Percentiles rank a stretch among this genome's conserved stretches.
These are phyloP conservation scores for Omphalotus olearius DNA, from an alignment of 1,284 basidiomycete species.

Conservation along the genomic window DNA sequence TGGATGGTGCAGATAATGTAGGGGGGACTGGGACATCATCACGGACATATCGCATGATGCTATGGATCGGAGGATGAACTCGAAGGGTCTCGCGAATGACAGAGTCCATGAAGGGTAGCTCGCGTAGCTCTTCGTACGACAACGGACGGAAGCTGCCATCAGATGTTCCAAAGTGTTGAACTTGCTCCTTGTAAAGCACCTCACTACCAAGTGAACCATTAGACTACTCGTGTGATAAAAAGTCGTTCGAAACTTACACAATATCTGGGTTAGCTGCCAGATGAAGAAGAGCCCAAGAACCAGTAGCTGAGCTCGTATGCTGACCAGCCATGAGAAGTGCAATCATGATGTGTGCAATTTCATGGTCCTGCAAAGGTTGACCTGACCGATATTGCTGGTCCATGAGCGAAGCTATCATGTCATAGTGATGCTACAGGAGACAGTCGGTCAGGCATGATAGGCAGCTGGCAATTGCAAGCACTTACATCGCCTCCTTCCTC, in stretches of 20 bases:
- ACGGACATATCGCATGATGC: constrained; percentile 87
- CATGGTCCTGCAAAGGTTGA: constrained; percentile 74
- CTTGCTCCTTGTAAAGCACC: constrained; percentile 86
- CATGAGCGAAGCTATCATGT: constrained; percentile 92
- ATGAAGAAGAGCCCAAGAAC: constrained; percentile 91
- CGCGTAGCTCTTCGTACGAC: constrained; percentile 84
- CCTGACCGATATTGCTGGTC: constrained; percentile 88
- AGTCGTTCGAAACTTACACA: constrained; percentile 49
- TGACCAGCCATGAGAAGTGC: constrained; percentile 97
- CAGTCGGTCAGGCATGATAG: constrained; percentile 1
- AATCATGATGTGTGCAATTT: constrained; percentile 97
- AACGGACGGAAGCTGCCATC: constrained; percentile 81
- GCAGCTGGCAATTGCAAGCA: neutral
- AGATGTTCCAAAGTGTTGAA: constrained; percentile 74
- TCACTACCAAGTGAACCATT: constrained; percentile 41
- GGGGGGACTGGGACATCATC: constrained; percentile 82
- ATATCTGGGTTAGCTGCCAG: constrained; percentile 79
- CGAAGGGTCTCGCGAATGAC: constrained; percentile 93
- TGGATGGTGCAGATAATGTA: constrained; percentile 75
- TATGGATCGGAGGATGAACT: constrained; percentile 91
- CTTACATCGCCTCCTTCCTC: constrained; percentile 40
- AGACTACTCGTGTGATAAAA: neutral
- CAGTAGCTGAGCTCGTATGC: constrained; percentile 93
- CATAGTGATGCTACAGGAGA: constrained; percentile 59
- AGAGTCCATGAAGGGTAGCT: constrained; percentile 82